Conservation (phyloP, 2,329 filamentous ascomycete species). For the Aspergillus sp. region DNA sequence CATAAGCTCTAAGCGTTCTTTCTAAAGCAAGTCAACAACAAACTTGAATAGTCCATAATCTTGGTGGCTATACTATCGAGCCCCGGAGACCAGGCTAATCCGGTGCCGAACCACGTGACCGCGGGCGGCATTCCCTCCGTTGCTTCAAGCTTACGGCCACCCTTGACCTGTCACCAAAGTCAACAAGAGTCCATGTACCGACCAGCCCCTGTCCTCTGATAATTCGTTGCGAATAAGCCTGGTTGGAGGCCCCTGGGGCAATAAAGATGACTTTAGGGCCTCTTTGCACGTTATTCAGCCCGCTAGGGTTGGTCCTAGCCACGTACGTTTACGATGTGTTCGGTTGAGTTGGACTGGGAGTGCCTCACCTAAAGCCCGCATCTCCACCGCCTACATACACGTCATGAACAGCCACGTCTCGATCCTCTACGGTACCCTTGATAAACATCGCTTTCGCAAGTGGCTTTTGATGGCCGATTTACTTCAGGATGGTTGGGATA, state of each 20-base stretch:
- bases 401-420: constrained; percentile 9
- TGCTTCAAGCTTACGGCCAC: constrained; percentile 10
- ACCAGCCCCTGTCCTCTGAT: neutral
- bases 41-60: no score
- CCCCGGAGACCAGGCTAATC: neutral
- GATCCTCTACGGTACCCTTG: neutral
- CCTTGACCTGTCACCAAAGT: constrained; percentile 18
- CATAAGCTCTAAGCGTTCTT: no score
- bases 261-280: neutral
- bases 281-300: neutral
- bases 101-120: neutral
- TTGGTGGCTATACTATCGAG: no score
- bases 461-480: neutral
- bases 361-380: constrained; percentile 8
- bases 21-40: no score
- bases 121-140: neutral
- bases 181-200: constrained; percentile 11
- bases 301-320: neutral
- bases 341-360: constrained; percentile 7
- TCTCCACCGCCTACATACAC: constrained; percentile 14
- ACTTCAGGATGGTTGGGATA: neutral
- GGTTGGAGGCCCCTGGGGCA: neutral
- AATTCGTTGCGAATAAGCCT: neutral
- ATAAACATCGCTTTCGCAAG: neutral
- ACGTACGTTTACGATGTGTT: constrained; percentile 1